phyloP scores from a whole-genome alignment of 192 early-diverging fungal genomes.

The Coemansia biformis region DNA sequence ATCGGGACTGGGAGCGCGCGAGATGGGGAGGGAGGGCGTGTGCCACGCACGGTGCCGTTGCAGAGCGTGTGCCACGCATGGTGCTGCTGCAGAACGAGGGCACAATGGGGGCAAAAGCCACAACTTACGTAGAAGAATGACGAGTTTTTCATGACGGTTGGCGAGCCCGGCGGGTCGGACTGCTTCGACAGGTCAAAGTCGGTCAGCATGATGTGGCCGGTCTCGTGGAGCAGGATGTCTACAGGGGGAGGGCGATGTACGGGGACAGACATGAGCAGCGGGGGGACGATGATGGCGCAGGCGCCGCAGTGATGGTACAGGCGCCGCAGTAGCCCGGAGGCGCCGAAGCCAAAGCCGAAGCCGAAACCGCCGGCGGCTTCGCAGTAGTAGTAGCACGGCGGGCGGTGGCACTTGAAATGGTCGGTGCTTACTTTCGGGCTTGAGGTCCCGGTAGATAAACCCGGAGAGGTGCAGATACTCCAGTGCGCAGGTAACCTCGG shows the following conservation, averaged over 20 bases:
- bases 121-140: conserved; percentile 54
- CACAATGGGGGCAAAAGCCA: background rate
- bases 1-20: no score
- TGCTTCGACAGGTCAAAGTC: conserved; percentile 99
- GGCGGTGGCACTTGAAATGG: no score
- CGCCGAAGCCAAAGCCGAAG: no score
- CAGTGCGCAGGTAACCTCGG: conserved; percentile 90
- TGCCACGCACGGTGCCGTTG: background rate
- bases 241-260: conserved; percentile 11
- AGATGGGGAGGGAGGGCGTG: background rate
- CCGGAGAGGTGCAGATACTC: conserved; percentile 96
- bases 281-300: background rate
- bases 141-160: conserved; percentile 57
- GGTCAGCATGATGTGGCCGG: conserved; percentile 96
- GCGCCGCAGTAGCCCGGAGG: conserved; percentile 1
- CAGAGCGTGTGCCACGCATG: background rate
- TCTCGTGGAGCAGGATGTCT: conserved; percentile 87
- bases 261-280: background rate
- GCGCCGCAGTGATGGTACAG: no score
- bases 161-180: conserved; percentile 73
- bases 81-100: background rate
- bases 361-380: no score
- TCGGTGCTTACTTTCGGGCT: conserved; percentile 90
- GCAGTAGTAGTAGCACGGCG: no score
- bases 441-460: conserved; percentile 96